Percentiles rank a stretch among this genome's conserved stretches.
phyloP scores from a whole-genome alignment of 1,139 yeast genomes.

The Sugiyamaella neomexicana region DNA sequence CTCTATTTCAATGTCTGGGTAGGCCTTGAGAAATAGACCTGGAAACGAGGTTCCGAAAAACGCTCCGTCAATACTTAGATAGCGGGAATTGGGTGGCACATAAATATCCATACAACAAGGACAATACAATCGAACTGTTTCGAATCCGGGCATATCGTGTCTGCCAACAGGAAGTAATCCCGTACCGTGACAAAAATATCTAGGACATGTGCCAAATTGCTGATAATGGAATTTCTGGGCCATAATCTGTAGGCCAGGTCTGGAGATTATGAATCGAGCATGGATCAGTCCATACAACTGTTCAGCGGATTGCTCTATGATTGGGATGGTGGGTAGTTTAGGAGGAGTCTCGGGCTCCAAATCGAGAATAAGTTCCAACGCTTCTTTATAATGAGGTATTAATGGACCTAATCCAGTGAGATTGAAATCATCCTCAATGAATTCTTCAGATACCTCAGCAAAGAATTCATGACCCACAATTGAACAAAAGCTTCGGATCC shows the following conservation, averaged over 20 bases:
- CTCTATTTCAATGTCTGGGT: slow-evolving; percentile 71
- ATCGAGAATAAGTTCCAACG: slow-evolving; percentile 85
- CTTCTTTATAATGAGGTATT: slow-evolving; percentile 90
- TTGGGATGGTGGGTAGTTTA: slow-evolving; percentile 66
- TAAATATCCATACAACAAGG: slow-evolving; percentile 93
- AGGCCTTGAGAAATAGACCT: slow-evolving; percentile 85
- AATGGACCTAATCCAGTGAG: slow-evolving; percentile 82
- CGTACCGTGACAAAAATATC: slow-evolving; percentile 90
- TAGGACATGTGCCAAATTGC: slow-evolving; percentile 90
- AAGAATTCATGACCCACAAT: slow-evolving; percentile 90
- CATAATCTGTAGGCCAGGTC: slow-evolving; percentile 90
- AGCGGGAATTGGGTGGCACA: slow-evolving; percentile 80
- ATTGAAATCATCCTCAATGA: slow-evolving; percentile 94
- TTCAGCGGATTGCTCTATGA: slow-evolving; percentile 88
- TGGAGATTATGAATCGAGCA: slow-evolving; percentile 84
- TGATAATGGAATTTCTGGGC: slow-evolving; percentile 91
- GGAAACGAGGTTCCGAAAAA: slow-evolving; percentile 96
- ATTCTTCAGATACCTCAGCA: slow-evolving; percentile 89
- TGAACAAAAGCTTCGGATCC: slow-evolving; percentile 89
- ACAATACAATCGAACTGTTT: slow-evolving; percentile 87
- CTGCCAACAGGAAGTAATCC: slow-evolving; percentile 90
- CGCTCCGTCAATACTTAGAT: slow-evolving; percentile 89
- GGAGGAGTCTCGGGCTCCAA: slow-evolving; percentile 68
- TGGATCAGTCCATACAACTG: slow-evolving; percentile 90
- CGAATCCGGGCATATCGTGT: slow-evolving; percentile 86